Conservation (phyloP, 1,284 basidiomycete species). For the Cutaneotrichosporon cavernicola region DNA sequence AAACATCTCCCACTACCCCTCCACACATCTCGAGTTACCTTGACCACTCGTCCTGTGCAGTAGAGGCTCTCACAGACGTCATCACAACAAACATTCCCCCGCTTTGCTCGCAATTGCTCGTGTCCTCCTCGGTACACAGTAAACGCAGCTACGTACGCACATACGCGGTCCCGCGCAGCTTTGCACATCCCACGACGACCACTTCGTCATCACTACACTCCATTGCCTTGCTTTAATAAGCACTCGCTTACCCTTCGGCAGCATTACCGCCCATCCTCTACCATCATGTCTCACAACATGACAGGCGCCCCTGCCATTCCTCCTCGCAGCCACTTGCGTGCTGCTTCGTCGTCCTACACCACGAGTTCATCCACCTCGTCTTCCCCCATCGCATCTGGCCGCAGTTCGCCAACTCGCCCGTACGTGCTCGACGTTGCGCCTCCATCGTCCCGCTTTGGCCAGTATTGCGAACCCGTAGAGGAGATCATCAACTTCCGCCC, state of each 20-base stretch:
- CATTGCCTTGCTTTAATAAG: background rate
- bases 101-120: background rate
- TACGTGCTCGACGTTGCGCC: constrained; percentile 22
- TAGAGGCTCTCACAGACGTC: background rate
- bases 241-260: constrained; percentile 4
- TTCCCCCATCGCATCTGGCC: background rate
- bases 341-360: background rate
- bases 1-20: background rate
- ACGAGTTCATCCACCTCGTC: constrained; percentile 8
- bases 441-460: constrained; percentile 9
- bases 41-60: background rate
- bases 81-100: background rate
- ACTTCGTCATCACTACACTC: background rate
- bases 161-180: background rate
- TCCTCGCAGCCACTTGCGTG: constrained; percentile 22
- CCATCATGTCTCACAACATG: background rate
- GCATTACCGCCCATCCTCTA: constrained; percentile 3
- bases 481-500: constrained; percentile 8
- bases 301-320: constrained; percentile 18
- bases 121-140: too few species aligned
- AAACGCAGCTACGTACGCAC: too few species aligned
- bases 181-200: background rate
- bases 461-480: background rate
- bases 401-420: background rate
- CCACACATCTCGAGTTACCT: too few species aligned